These are phyloP conservation scores for Tricholoma sp. DNA, from an alignment of 768 basidiomycete genomes.

Conservation along the genomic window DNA sequence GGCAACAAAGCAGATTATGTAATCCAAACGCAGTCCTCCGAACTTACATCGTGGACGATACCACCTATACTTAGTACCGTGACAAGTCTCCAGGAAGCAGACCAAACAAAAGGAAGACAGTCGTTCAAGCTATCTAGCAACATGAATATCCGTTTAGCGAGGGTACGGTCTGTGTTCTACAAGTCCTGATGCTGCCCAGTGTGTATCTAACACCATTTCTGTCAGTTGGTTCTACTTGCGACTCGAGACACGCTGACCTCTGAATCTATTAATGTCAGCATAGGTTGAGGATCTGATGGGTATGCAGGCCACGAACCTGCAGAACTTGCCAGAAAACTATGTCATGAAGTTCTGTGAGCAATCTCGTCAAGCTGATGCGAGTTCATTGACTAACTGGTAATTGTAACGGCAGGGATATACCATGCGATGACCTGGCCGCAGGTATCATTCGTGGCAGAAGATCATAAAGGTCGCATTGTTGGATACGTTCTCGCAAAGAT, in stretches of 20 bases:
- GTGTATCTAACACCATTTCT: neutral
- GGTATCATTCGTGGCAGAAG: constrained; percentile 90
- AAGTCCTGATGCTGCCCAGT: neutral
- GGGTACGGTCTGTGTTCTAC: constrained; percentile 23
- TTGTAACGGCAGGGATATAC: constrained; percentile 67
- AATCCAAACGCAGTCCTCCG: no score
- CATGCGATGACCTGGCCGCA: constrained; percentile 91
- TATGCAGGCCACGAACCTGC: constrained; percentile 92
- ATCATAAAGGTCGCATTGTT: constrained; percentile 82
- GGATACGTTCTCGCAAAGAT: constrained; percentile 97
- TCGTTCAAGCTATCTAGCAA: no score
- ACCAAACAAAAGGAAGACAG: no score
- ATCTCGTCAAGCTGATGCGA: neutral
- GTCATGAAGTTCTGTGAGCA: constrained; percentile 71
- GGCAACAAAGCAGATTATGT: no score
- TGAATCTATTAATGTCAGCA: constrained; percentile 6
- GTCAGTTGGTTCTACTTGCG: neutral
- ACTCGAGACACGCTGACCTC: neutral
- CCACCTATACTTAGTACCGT: no score
- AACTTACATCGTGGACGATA: no score
- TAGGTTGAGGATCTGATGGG: constrained; percentile 85
- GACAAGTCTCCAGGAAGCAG: no score
- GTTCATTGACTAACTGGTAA: neutral
- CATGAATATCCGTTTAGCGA: constrained; percentile 53
- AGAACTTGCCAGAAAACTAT: constrained; percentile 92